Evolutionary conservation across 257 asterid genomes (phyloP).

Genomic region (Euphrasia confusa): DNA sequence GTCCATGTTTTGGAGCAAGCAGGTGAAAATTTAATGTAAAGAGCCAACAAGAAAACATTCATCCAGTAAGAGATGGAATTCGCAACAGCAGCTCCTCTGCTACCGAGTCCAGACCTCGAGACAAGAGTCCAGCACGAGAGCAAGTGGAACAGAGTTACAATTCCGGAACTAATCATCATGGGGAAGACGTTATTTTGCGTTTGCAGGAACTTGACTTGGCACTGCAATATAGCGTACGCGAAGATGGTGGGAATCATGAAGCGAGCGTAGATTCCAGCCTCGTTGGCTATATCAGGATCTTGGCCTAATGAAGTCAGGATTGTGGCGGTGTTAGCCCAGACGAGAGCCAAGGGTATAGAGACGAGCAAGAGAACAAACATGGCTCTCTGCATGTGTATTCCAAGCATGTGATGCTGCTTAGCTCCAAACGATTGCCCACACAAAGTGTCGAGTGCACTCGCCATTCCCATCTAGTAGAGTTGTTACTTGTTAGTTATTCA

Average conservation of each 20-base stretch:
- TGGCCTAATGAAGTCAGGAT: conserved; percentile 66
- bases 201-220: conserved; percentile 75
- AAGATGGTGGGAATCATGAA: conserved; percentile 66
- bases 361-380: conserved; percentile 52
- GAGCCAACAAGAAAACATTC: conserved; percentile 40
- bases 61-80: conserved; percentile 63
- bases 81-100: conserved; percentile 72
- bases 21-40: conserved; percentile 55
- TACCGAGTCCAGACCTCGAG: conserved; percentile 55
- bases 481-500: too few relatives aligned
- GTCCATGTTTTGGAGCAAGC: conserved; percentile 64
- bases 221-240: conserved; percentile 60
- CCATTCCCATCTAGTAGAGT: conserved; percentile 61
- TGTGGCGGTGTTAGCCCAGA: conserved; percentile 68
- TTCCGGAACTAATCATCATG: conserved; percentile 71
- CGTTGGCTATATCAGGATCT: conserved; percentile 54
- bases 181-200: conserved; percentile 72
- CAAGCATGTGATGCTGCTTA: conserved; percentile 73
- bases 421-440: conserved; percentile 87
- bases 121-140: conserved; percentile 63
- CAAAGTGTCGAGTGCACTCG: conserved; percentile 81
- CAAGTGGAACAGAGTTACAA: conserved; percentile 49
- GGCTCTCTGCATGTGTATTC: conserved; percentile 82
- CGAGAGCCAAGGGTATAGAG: conserved; percentile 53
- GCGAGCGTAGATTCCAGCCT: conserved; percentile 66